phyloP scores from a whole-genome alignment of 768 basidiomycete genomes.

The Pisolithus albus region DNA sequence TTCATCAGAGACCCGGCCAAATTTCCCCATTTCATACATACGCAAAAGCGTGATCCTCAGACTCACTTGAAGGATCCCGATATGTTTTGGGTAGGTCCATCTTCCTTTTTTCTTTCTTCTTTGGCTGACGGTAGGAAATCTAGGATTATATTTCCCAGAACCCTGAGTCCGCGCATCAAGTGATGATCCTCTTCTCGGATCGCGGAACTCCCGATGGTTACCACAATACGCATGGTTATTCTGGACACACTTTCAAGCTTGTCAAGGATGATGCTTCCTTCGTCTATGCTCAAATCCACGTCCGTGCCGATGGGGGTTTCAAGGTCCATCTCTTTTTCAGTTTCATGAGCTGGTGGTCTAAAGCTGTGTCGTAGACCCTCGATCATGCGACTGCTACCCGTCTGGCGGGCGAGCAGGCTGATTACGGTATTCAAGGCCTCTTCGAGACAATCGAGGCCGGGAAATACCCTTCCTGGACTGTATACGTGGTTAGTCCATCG shows the following conservation, averaged over 20 bases:
- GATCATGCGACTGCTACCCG: conserved; percentile 57
- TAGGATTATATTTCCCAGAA: conserved; percentile 87
- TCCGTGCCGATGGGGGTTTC: conserved; percentile 72
- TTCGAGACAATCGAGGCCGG: conserved; percentile 79
- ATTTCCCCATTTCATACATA: conserved; percentile 94
- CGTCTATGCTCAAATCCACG: conserved; percentile 83
- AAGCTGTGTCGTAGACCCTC: conserved; percentile 47
- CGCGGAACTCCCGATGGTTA: conserved; percentile 90
- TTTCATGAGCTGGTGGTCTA: not conserved
- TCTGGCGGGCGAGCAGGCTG: conserved; percentile 70
- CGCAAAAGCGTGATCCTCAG: conserved; percentile 86
- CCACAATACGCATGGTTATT: conserved; percentile 86
- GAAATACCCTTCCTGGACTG: conserved; percentile 81
- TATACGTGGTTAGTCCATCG: conserved; percentile 59
- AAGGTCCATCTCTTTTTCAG: conserved; percentile 41
- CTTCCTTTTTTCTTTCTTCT: not conserved
- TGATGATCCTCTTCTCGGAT: conserved; percentile 91
- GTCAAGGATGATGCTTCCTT: conserved; percentile 79
- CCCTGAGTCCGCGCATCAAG: conserved; percentile 84
- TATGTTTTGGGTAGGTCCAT: conserved; percentile 64
- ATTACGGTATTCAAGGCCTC: conserved; percentile 74
- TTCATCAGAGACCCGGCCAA: conserved; percentile 82
- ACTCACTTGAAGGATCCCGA: conserved; percentile 87
- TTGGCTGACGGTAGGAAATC: conserved; percentile 1
- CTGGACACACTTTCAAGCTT: conserved; percentile 88